Evolutionary conservation across 306 rosid species (phyloP), one percentile per base, ranked within the genome.

Genomic region (Cucurbita ficifolia): DNA sequence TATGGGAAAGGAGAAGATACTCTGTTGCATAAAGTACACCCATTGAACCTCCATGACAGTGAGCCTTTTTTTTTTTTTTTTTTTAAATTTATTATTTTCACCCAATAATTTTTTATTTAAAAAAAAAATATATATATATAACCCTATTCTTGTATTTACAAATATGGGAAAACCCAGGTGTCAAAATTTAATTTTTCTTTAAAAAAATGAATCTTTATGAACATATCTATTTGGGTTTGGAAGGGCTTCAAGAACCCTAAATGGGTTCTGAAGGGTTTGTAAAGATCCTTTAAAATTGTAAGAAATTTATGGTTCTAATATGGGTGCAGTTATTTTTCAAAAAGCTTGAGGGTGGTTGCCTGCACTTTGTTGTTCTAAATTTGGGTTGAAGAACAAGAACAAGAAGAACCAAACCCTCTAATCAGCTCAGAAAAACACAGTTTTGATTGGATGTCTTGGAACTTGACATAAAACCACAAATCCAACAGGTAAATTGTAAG

Each of bases 1-100:
- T 70, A 70, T 70, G 7, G 74, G 74, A 70, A 70, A 70, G 58
- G 74, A 70, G 74, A 70, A 70, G 74, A 70, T 70, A 70, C 74
- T 70, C 74, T 70, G 74, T 70, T 49, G 1, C 43, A 70, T 6
- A 70, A 70, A 70, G 74, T 70, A 70, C 74, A 46, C 22, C 45
- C 74, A 70, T 68, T 70, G 45, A 70, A 70, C 45, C 58, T 70
- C 24, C 45, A 3, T 70, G 16, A 70, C 74, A 49, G 43, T 68
- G 16, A 48, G 42, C 6, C 14, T 64, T 38, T 0, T n/a, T 18
- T 18, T 6, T 61, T 5, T 16, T 33, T 59, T 59, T 13, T 35
- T 33, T 60, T 35, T 6, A 33, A 2, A 5, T 12, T 14, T 4
- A 13, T 14, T 14, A 1, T 49, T 49, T 49, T 1, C 5, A 9